These are phyloP conservation scores for Terfezia boudieri DNA, from an alignment of 495 filamentous ascomycete species.

Conservation along the genomic window DNA sequence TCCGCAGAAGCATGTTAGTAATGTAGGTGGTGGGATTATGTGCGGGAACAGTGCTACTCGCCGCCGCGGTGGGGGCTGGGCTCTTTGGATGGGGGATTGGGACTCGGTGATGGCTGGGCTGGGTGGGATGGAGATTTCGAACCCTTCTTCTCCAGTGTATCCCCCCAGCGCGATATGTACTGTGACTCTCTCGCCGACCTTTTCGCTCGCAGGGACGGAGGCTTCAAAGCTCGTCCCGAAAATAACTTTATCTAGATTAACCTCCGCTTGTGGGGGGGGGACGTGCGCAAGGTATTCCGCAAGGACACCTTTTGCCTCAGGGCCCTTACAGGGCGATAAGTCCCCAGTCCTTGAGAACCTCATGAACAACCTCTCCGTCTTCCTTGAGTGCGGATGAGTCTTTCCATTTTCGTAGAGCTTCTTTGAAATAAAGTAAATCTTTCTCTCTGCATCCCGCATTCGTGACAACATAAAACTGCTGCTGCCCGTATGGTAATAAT, in stretches of 20 bases:
- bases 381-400: slow-evolving; percentile 19
- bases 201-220: slow-evolving; percentile 9
- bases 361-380: slow-evolving; percentile 36
- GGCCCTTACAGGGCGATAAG: slow-evolving; percentile 78
- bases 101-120: slow-evolving; percentile 24
- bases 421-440: slow-evolving; percentile 49
- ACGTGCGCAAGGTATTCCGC: slow-evolving; percentile 26
- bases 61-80: slow-evolving; percentile 13
- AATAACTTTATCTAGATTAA: slow-evolving; percentile 37
- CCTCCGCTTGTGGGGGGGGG: slow-evolving; percentile 17
- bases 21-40: slow-evolving; percentile 22
- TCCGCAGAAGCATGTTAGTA: slow-evolving; percentile 37
- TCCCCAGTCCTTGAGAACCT: slow-evolving; percentile 42
- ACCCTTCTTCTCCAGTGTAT: slow-evolving; percentile 95
- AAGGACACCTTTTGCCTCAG: slow-evolving; percentile 43
- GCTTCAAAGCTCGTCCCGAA: slow-evolving; percentile 53
- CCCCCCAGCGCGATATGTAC: slow-evolving; percentile 68
- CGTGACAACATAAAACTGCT: slow-evolving; percentile 69
- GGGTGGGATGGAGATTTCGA: slow-evolving; percentile 70
- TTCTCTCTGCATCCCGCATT: slow-evolving; percentile 86
- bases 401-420: slow-evolving; percentile 29
- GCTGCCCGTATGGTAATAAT: slow-evolving; percentile 56
- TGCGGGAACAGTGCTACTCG: slow-evolving; percentile 2
- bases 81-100: not conserved
- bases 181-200: slow-evolving; percentile 22